A percentile compares a stretch with the other conserved stretches of the same genome.
These are phyloP conservation scores for Suillus discolor DNA, from an alignment of 768 basidiomycete genomes.

Conservation along the genomic window DNA sequence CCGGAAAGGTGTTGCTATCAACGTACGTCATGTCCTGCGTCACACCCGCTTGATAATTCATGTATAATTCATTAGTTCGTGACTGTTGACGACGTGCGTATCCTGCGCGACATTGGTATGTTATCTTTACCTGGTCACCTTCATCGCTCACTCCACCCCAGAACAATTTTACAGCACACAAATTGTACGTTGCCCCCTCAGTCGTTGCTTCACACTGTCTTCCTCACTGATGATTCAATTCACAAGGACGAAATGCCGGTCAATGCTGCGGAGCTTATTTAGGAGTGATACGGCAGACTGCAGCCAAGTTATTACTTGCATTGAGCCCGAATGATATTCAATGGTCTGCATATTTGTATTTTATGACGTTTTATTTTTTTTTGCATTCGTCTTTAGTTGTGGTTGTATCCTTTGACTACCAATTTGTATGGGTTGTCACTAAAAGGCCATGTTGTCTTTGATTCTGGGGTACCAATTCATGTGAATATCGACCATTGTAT, in stretches of 20 bases:
- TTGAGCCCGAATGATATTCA: slow-evolving; percentile 10
- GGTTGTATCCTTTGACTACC: slow-evolving; percentile 2
- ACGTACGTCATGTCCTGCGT: slow-evolving; percentile 55
- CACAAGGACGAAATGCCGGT: slow-evolving; percentile 96
- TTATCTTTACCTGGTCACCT: slow-evolving; percentile 13
- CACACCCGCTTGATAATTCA: slow-evolving; percentile 18
- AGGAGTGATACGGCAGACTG: slow-evolving; percentile 24
- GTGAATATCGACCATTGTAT: not conserved
- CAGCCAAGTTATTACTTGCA: not conserved
- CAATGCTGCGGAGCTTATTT: slow-evolving; percentile 97
- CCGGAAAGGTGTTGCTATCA: slow-evolving; percentile 99
- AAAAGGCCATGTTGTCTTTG: slow-evolving; percentile 2
- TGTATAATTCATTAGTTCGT: slow-evolving; percentile 62
- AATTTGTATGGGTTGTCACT: not conserved
- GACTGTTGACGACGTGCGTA: slow-evolving; percentile 94
- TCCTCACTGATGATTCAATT: slow-evolving; percentile 24
- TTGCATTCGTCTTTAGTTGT: not conserved
- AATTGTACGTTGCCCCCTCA: slow-evolving; percentile 56
- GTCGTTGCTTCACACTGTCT: not conserved
- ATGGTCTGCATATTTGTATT: slow-evolving; percentile 21
- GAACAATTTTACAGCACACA: slow-evolving; percentile 98
- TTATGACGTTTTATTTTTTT: slow-evolving; percentile 16
- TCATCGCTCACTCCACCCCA: slow-evolving; percentile 31
- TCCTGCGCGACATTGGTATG: slow-evolving; percentile 94
- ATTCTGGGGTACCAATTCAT: not conserved